Base-by-base conservation (phyloP, 306 rosid species). In the Cicer bijugum region DNA sequence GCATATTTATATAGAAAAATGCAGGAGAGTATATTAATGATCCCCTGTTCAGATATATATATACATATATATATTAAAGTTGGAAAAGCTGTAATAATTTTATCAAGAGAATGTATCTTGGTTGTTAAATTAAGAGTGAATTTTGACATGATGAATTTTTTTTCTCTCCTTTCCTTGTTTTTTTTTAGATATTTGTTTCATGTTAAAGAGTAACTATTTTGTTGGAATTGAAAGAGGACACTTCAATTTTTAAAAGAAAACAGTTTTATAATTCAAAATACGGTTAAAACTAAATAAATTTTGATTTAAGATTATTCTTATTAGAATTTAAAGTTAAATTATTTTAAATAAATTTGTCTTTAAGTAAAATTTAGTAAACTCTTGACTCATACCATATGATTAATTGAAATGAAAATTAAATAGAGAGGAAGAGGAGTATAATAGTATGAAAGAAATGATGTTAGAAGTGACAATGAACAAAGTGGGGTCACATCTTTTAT, bases 401-500 rank as follows among this genome's bases (percentile, higher is more conserved):
- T 2, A 23, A 2, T 23, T 23, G 28, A 23, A 23, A 23, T 23
- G 28, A 23, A 23, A 23, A 23, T 23, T 23, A 23, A 23, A 23
- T 23, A 23, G 2, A 23, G 28, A 16, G n/a, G n/a, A n/a, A 52
- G 70, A 58, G 45, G 48, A 8, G 74, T 71, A 62, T 53, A 48
- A 39, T 47, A 16, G 45, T 37, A 33, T 71, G 78, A 58, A 79
- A 23, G 84, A 79, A 69, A 51, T 43, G 67, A 80, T 65, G 77
- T 53, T 43, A 37, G 70, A 72, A 74, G 72, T 77, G 80, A 58
- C 82, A 67, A 71, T 19, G 19, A 81, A 60, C 20, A 78, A 75
- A 69, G 85, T 86, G 78, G 66, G 80, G 87, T 80, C 90, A 82
- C 84, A 78, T 85, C 89, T 59, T 23, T 67, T 67, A 46, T 65